Conservation (phyloP, 805 yeast genomes). For the Candida chauliodis region DNA sequence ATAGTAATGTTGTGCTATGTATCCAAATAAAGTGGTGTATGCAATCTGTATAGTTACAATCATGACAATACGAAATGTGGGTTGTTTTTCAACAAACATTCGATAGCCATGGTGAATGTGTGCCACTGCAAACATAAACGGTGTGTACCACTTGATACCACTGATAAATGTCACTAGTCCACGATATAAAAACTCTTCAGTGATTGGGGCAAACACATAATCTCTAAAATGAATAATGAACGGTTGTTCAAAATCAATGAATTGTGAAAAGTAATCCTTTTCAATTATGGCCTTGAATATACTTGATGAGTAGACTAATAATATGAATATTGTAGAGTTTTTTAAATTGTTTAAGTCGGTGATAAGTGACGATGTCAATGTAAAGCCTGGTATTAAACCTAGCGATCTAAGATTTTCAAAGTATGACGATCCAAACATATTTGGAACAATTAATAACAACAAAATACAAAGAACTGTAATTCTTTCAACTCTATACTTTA, state of each 20-base stretch:
- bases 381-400: slow-evolving; percentile 37
- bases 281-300: slow-evolving; percentile 27
- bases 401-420: slow-evolving; percentile 11
- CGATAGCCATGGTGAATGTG: slow-evolving; percentile 74
- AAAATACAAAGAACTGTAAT: slow-evolving; percentile 29
- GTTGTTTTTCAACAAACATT: slow-evolving; percentile 25
- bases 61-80: slow-evolving; percentile 27
- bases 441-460: slow-evolving; percentile 28
- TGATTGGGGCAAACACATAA: slow-evolving; percentile 65
- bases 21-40: slow-evolving; percentile 72
- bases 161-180: slow-evolving; percentile 34
- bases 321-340: slow-evolving; percentile 16
- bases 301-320: slow-evolving; percentile 49
- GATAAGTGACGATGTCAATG: slow-evolving; percentile 9
- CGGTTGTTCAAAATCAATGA: slow-evolving; percentile 1
- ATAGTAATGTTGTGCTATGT: slow-evolving; percentile 55
- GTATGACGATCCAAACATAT: slow-evolving; percentile 10
- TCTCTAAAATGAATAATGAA: slow-evolving; percentile 39
- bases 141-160: slow-evolving; percentile 34
- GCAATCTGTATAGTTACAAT: slow-evolving; percentile 49
- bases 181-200: slow-evolving; percentile 75
- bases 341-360: slow-evolving; percentile 14
- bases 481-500: slow-evolving; percentile 37
- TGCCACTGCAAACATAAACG: slow-evolving; percentile 70
- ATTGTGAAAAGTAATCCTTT: neutral